Conservation (phyloP, 1,284 basidiomycete genomes). For the Inonotus obliquus region DNA sequence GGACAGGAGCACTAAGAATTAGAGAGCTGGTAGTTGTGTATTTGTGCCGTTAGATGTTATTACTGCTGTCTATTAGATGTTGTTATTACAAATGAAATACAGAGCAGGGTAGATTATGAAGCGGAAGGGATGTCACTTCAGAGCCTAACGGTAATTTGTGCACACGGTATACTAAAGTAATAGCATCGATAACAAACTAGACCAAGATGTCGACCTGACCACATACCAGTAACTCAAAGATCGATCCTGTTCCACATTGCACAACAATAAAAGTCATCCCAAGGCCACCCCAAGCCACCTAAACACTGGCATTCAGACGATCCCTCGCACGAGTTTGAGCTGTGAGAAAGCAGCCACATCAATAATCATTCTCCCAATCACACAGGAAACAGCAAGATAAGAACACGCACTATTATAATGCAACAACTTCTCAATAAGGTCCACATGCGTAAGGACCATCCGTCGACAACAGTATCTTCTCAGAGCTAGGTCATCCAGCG, state of each 20-base stretch:
- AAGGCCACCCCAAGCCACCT: background rate
- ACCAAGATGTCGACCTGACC: no score
- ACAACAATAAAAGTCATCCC: background rate
- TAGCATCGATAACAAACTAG: no score
- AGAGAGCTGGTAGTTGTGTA: background rate
- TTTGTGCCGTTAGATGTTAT: background rate
- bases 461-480: slow-evolving; percentile 95
- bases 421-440: slow-evolving; percentile 92
- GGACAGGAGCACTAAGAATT: background rate
- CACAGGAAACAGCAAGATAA: background rate
- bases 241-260: no score
- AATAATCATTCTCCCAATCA: background rate
- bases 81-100: background rate
- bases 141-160: no score
- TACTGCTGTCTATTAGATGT: background rate
- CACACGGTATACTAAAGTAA: no score
- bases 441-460: slow-evolving; percentile 98
- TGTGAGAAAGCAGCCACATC: background rate
- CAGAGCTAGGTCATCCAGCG: slow-evolving; percentile 85
- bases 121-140: no score
- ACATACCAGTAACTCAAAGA: no score
- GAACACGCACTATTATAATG: slow-evolving; percentile 87
- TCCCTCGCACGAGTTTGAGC: slow-evolving; percentile 8
- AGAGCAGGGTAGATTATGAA: background rate
- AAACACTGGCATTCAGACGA: background rate